Evolutionary conservation across 768 basidiomycete species (phyloP), one percentile per base, ranked within the genome.

Genomic region (Gautieria morchelliformis): DNA sequence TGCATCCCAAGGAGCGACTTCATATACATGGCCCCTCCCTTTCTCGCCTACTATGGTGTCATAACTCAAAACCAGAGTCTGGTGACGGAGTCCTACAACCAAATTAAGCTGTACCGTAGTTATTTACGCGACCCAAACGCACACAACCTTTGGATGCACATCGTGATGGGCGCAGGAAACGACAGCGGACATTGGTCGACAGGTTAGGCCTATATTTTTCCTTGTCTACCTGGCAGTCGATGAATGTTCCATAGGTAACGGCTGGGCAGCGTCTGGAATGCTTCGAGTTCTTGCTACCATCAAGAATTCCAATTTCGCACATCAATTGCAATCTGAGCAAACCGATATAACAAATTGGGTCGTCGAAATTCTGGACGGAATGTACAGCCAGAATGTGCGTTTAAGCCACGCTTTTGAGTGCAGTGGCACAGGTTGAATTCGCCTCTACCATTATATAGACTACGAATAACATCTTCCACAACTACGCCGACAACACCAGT

Each of bases 231-330:
- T 27, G 22, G 10, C 5, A 37, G 35, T 14, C 8, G 9, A 44
- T 17, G 20, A 22, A 9, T n/a, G 42, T 44, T 44, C n/a, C 17
- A 44, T 44, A 87, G 91, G 91, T 0, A 93, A 93, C 57, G 92
- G 74, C 3, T 95, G 93, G 93, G 93, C 87, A 0, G 89, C 89
- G 0, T 86, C 83, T 17, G 92, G 93, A 1, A 92, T 92, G 78
- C 72, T 89, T 10, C 83, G 92, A 6, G 92, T 93, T 3, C 73
- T 87, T 0, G 83, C 79, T 2, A 92, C 89, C 1, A 84, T 92
- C 58, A 73, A 79, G 61, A 71, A 79, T 33, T 87, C 87, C 0
- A 70, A 76, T 50, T 89, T 74, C 59, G 71, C 77, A 1, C 71
- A 71, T 32, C 65, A 69, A 7, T 68, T 89, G 58, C 65, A 73